phyloP scores from a whole-genome alignment of 768 basidiomycete species.

The Chalciporus piperatus region DNA sequence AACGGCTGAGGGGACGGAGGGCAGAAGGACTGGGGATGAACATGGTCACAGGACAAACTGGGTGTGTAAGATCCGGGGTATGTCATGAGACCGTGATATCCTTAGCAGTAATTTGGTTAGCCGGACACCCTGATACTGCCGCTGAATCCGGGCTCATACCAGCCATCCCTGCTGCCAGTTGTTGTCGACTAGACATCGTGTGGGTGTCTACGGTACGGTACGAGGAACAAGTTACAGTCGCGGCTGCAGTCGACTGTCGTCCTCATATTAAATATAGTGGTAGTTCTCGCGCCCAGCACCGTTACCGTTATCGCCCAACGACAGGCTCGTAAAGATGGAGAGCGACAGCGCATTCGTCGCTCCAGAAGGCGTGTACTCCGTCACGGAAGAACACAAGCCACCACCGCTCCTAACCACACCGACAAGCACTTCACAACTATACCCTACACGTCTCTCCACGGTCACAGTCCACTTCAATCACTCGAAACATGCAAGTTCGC shows the following conservation, averaged over 20 bases:
- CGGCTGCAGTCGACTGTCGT: too few relatives aligned
- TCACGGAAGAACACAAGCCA: slow-evolving; percentile 84
- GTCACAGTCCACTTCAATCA: slow-evolving; percentile 62
- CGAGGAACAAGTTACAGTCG: too few relatives aligned
- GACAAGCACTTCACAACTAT: slow-evolving; percentile 34
- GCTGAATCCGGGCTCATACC: neutral
- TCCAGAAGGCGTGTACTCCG: slow-evolving; percentile 86
- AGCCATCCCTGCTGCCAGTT: too few relatives aligned
- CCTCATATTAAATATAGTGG: too few relatives aligned
- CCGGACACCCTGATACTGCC: slow-evolving; percentile 7
- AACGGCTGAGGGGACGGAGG: slow-evolving; percentile 19
- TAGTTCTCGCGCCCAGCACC: too few relatives aligned
- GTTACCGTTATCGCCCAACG: neutral
- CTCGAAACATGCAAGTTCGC: slow-evolving; percentile 49
- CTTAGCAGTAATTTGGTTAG: neutral
- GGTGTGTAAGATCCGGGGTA: slow-evolving; percentile 28
- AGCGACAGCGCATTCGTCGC: slow-evolving; percentile 83
- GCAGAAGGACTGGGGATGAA: slow-evolving; percentile 7
- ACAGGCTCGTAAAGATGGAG: slow-evolving; percentile 50
- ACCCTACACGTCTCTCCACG: slow-evolving; percentile 63
- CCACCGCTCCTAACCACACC: slow-evolving; percentile 47
- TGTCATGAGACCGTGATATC: too few relatives aligned
- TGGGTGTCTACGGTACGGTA: too few relatives aligned
- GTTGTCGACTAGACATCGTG: too few relatives aligned
- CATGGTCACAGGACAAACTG: slow-evolving; percentile 22